A percentile compares a stretch with the other conserved stretches of the same genome.
phyloP scores from a whole-genome alignment of 192 early-diverging fungal species.

The Coemansia sp. region DNA sequence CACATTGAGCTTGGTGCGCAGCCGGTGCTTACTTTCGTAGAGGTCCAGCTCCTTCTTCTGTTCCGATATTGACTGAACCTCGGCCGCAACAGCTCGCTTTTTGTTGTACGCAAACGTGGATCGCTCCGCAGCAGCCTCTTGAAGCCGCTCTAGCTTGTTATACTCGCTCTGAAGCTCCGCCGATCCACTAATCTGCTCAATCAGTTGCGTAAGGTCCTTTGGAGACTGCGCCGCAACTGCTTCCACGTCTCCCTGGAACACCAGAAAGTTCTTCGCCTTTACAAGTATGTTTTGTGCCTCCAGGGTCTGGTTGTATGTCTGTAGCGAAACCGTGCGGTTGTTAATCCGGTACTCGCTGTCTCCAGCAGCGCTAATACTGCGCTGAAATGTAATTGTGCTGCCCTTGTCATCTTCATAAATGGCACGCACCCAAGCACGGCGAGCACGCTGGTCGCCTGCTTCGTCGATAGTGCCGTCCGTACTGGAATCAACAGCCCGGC shows the following conservation, averaged over 20 bases:
- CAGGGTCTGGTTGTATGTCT: conserved; percentile 72
- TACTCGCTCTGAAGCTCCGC: conserved; percentile 87
- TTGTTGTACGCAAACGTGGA: conserved; percentile 88
- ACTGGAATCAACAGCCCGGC: conserved; percentile 50
- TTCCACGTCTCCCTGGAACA: conserved; percentile 99
- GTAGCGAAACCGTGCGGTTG: conserved; percentile 65
- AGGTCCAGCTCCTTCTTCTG: conserved; percentile 89
- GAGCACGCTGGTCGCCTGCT: conserved; percentile 45
- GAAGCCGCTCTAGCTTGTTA: conserved; percentile 73
- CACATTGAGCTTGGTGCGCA: conserved; percentile 61
- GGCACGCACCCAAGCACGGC: conserved; percentile 74
- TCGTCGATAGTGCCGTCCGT: conserved; percentile 49
- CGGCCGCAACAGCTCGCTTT: conserved; percentile 81
- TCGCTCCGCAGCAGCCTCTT: conserved; percentile 85
- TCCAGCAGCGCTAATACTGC: conserved; percentile 67
- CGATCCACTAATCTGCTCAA: conserved; percentile 97
- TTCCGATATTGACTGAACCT: conserved; percentile 90
- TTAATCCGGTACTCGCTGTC: conserved; percentile 88
- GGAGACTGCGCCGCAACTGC: conserved; percentile 93
- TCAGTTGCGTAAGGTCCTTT: conserved; percentile 85
- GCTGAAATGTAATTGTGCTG: conserved; percentile 64
- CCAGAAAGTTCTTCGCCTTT: conserved; percentile 95
- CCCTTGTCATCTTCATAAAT: conserved; percentile 73
- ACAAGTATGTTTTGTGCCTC: conserved; percentile 90
- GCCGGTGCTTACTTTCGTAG: conserved; percentile 69